Conservation (phyloP, 179 eudicot species). For the Gypsophila paniculata region DNA sequence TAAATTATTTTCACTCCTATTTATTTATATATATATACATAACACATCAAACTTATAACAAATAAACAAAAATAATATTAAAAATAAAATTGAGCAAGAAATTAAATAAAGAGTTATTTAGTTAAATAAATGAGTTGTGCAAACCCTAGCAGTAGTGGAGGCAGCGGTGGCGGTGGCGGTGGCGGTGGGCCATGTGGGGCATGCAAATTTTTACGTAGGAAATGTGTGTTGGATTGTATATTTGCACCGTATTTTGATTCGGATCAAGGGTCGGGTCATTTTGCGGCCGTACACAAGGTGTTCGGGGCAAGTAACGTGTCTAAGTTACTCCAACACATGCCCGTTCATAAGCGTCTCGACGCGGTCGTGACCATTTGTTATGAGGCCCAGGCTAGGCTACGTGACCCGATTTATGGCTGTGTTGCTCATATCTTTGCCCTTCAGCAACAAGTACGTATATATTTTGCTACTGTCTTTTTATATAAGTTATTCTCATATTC, state of each 20-base stretch:
- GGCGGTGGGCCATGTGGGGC: slow-evolving; percentile 78
- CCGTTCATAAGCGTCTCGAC: slow-evolving; percentile 55
- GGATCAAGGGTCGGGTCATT: slow-evolving; percentile 83
- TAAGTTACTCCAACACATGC: slow-evolving; percentile 62
- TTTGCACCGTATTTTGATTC: slow-evolving; percentile 92
- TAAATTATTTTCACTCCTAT: background rate
- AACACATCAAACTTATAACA: background rate
- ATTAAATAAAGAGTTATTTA: background rate
- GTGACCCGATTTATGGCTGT: slow-evolving; percentile 87
- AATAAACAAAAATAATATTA: background rate
- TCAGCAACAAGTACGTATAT: slow-evolving; percentile 68
- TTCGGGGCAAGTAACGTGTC: slow-evolving; percentile 93
- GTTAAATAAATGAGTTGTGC: slow-evolving; percentile 28
- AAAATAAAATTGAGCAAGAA: background rate
- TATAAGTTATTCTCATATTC: too few relatives aligned
- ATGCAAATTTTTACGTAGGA: slow-evolving; percentile 79
- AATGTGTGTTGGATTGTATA: slow-evolving; percentile 70
- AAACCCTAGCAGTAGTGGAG: slow-evolving; percentile 38
- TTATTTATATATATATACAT: too few relatives aligned
- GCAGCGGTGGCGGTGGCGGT: slow-evolving; percentile 24
- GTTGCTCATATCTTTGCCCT: slow-evolving; percentile 82
- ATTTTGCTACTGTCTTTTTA: too few relatives aligned
- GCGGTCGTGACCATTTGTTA: slow-evolving; percentile 83
- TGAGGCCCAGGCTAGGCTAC: slow-evolving; percentile 82
- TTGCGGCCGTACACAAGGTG: slow-evolving; percentile 92